These are phyloP conservation scores for Malus orientalis DNA, from an alignment of 306 rosid species.

Conservation along the genomic window DNA sequence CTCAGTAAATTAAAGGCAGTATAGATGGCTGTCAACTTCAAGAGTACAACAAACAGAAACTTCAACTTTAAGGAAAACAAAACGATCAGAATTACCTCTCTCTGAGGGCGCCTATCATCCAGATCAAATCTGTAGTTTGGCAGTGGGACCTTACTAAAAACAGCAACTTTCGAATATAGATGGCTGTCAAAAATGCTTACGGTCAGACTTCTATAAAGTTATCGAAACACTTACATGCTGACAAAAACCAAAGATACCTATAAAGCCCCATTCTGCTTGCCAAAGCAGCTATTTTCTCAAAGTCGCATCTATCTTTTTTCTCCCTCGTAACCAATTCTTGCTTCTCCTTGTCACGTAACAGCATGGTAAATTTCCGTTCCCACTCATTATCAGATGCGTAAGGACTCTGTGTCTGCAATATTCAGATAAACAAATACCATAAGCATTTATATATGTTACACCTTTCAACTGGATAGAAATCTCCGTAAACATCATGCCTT, in stretches of 20 bases:
- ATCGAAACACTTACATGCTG: not conserved
- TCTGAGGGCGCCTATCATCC: slow-evolving; percentile 84
- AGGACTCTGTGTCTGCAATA: slow-evolving; percentile 40
- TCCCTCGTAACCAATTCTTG: slow-evolving; percentile 77
- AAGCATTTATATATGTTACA: not conserved
- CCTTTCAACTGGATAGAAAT: not conserved
- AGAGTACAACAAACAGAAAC: not conserved
- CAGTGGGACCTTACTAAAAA: slow-evolving; percentile 79
- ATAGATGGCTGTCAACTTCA: not conserved
- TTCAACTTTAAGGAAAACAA: slow-evolving; percentile 2
- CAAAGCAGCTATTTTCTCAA: slow-evolving; percentile 57
- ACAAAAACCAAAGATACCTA: slow-evolving; percentile 39
- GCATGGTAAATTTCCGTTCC: slow-evolving; percentile 48
- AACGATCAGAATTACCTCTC: slow-evolving; percentile 52
- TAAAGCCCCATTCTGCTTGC: slow-evolving; percentile 78
- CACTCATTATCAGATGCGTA: slow-evolving; percentile 37
- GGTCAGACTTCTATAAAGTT: slow-evolving; percentile 12
- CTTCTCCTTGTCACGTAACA: slow-evolving; percentile 53
- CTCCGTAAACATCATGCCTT: not conserved
- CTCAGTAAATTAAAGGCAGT: not conserved
- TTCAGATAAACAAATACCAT: not conserved
- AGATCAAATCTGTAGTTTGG: slow-evolving; percentile 95
- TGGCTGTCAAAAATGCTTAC: slow-evolving; percentile 56
- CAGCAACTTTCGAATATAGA: slow-evolving; percentile 68
- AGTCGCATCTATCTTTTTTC: slow-evolving; percentile 76